A percentile compares a stretch with the other conserved stretches of the same genome.
phyloP scores from a whole-genome alignment of 108 stramenopile genomes.

The Aurantiochytrium sp. region DNA sequence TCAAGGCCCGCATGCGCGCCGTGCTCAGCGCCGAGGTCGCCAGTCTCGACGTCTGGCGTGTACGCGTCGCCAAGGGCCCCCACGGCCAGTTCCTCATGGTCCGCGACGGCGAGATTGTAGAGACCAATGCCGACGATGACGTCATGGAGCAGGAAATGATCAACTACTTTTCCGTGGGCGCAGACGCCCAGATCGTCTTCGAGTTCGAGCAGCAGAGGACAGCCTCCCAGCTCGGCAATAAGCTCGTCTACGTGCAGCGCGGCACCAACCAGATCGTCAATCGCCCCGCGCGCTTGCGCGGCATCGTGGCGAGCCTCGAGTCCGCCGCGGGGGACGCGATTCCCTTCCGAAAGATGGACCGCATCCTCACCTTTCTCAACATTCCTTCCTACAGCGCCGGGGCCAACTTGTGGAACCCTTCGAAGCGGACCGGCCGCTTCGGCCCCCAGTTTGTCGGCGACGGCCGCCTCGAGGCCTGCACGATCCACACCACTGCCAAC shows the following conservation, averaged over 20 bases:
- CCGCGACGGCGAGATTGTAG: neutral
- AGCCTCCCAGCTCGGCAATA: neutral
- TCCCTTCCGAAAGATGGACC: neutral
- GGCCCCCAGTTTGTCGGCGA: neutral
- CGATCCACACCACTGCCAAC: neutral
- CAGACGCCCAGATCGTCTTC: constrained; percentile 5
- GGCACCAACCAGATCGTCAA: neutral
- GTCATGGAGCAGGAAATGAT: neutral
- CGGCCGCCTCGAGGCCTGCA: neutral
- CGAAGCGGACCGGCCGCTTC: neutral
- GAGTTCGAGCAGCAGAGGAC: constrained; percentile 17
- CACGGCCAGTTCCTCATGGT: neutral
- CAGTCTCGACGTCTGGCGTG: neutral
- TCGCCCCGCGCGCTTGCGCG: neutral
- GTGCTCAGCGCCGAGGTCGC: neutral
- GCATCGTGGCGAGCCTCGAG: neutral
- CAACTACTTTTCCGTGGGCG: neutral
- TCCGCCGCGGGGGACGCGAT: neutral
- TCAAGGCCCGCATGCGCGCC: neutral
- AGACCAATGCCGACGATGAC: neutral
- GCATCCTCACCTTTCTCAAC: constrained; percentile 17
- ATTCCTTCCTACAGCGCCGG: constrained; percentile 17
- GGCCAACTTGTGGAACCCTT: neutral
- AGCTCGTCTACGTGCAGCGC: neutral
- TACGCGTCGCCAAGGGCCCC: neutral